Evolutionary conservation across 192 early-diverging fungal genomes (phyloP).

Genomic region (Backusella westeae): DNA sequence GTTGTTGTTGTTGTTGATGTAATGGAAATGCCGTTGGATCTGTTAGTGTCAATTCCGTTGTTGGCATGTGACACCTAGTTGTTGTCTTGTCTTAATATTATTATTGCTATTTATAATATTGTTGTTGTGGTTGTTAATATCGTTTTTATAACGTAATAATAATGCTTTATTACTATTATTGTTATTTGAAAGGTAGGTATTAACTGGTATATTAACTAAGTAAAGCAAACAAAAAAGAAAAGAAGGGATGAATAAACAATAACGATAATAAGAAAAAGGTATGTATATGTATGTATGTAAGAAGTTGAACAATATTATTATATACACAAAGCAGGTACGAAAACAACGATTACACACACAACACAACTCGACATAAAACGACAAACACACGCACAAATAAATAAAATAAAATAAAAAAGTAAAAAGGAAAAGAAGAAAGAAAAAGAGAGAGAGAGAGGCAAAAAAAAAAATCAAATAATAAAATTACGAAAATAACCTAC

Average conservation of each 20-base stretch:
- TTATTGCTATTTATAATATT: background rate
- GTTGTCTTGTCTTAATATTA: background rate
- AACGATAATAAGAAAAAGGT: background rate
- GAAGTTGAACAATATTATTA: background rate
- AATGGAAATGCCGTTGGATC: background rate
- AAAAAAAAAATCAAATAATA: background rate
- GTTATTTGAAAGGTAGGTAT: background rate
- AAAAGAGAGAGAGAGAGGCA: background rate
- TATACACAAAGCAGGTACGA: background rate
- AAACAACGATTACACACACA: background rate
- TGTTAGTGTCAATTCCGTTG: background rate
- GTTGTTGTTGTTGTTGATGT: background rate
- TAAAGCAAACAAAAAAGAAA: background rate
- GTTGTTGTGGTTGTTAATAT: background rate
- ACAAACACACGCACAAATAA: background rate
- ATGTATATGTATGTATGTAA: background rate
- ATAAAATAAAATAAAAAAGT: background rate
- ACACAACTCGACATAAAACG: background rate
- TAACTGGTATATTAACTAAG: background rate
- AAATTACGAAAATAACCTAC: background rate
- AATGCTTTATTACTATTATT: background rate
- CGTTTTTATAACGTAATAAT: background rate
- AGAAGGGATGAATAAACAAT: background rate
- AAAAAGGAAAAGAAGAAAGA: background rate
- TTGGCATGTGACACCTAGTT: constrained; percentile 1